Percentiles rank a stretch among this genome's conserved stretches.
Evolutionary conservation across 208 protist species (phyloP).

Genomic region (Acanthamoeba castellanii): DNA sequence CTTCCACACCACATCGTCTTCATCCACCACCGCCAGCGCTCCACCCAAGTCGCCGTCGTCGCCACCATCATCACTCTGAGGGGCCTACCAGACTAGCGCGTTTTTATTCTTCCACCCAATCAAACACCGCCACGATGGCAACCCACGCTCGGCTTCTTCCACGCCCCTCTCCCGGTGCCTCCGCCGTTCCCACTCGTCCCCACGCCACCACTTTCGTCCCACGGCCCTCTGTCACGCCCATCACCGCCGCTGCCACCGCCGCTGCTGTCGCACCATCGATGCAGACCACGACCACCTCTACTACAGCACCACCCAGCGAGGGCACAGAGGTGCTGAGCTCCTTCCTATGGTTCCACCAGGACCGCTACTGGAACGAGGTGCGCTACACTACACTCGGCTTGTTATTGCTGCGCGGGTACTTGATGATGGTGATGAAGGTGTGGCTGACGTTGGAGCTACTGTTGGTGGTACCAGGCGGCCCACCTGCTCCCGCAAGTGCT

Average conservation of each 20-base stretch:
- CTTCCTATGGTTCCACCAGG: conserved; percentile 47
- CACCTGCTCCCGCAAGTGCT: conserved; percentile 18
- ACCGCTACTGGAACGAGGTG: conserved; percentile 42
- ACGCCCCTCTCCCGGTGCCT: background rate
- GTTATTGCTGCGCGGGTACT: too few species aligned
- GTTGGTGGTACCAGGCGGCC: background rate
- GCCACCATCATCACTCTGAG: background rate
- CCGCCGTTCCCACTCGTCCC: background rate
- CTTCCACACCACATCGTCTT: too few species aligned
- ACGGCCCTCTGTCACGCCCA: background rate
- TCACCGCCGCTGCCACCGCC: background rate
- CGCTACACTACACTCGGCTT: background rate
- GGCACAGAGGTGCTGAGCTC: conserved; percentile 1
- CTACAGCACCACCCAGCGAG: background rate
- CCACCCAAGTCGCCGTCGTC: too few species aligned
- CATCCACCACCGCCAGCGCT: too few species aligned
- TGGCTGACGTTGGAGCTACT: background rate
- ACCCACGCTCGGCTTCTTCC: background rate
- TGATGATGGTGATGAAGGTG: too few species aligned
- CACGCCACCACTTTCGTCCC: background rate
- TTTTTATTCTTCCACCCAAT: background rate
- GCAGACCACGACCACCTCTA: background rate
- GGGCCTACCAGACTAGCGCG: too few species aligned
- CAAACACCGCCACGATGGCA: background rate
- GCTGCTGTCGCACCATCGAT: background rate